phyloP scores from a whole-genome alignment of 2,329 filamentous ascomycete species.

The Teratosphaeria destructans region DNA sequence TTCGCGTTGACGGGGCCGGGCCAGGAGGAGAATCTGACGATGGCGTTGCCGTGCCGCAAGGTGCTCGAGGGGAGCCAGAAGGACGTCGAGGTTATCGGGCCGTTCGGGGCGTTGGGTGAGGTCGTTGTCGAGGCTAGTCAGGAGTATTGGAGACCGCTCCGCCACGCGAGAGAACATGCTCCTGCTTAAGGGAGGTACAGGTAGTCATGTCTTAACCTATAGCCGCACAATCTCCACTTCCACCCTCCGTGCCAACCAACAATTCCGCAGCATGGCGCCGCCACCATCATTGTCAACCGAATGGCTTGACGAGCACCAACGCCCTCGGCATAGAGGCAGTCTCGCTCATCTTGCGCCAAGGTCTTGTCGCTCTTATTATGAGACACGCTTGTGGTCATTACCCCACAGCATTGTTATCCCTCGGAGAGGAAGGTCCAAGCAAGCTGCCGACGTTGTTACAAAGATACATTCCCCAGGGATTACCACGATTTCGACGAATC shows the following conservation, averaged over 20 bases:
- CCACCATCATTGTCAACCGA: too few species aligned
- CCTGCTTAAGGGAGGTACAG: background rate
- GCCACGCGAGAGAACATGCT: constrained; percentile 3
- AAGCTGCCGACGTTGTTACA: too few species aligned
- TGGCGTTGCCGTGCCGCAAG: constrained; percentile 40
- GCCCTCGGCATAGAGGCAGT: too few species aligned
- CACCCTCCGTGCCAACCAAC: background rate
- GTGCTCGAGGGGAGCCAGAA: constrained; percentile 41
- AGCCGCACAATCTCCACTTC: background rate
- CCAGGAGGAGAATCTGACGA: constrained; percentile 44
- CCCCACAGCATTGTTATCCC: too few species aligned
- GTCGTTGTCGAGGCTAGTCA: constrained; percentile 37
- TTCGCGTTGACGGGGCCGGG: constrained; percentile 36
- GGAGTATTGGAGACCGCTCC: constrained; percentile 32
- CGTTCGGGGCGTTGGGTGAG: constrained; percentile 35
- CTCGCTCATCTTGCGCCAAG: too few species aligned
- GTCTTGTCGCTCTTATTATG: too few species aligned
- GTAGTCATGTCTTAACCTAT: background rate
- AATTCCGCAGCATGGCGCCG: too few species aligned
- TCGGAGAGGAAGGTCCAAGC: too few species aligned
- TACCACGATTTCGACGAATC: too few species aligned
- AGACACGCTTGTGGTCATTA: too few species aligned
- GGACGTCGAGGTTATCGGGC: constrained; percentile 40
- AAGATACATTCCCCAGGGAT: too few species aligned
- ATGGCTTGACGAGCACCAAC: too few species aligned